Conservation (phyloP, 148 eudicot genomes). For the Spergularia bocconei region DNA sequence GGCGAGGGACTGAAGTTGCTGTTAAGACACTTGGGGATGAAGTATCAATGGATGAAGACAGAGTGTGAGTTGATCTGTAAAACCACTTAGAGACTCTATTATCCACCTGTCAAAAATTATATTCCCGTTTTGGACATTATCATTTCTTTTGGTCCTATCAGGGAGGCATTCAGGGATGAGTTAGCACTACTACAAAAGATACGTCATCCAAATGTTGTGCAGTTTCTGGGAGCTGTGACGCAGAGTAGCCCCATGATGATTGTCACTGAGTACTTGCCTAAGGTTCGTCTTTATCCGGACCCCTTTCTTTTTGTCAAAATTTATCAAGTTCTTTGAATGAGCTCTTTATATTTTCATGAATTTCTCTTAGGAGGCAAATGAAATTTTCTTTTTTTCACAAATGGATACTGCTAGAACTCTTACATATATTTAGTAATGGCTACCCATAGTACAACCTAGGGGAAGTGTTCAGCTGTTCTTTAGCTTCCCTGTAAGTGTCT, state of each 20-base stretch:
- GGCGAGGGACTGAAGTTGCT: slow-evolving; percentile 48
- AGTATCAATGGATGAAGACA: slow-evolving; percentile 38
- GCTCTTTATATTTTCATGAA: background rate
- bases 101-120: background rate
- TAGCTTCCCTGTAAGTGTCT: background rate
- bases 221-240: slow-evolving; percentile 93
- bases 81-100: background rate
- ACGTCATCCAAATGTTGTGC: slow-evolving; percentile 95
- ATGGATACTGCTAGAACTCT: background rate
- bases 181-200: slow-evolving; percentile 73
- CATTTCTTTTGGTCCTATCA: slow-evolving; percentile 19
- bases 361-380: background rate
- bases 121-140: background rate
- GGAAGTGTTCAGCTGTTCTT: background rate
- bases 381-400: background rate
- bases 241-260: slow-evolving; percentile 97
- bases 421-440: background rate
- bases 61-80: slow-evolving; percentile 33
- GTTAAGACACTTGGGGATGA: slow-evolving; percentile 39
- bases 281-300: slow-evolving; percentile 33
- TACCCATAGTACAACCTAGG: background rate
- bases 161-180: slow-evolving; percentile 82
- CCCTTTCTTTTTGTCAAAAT: no score
- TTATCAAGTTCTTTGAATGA: background rate
- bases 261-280: slow-evolving; percentile 85